Percentiles rank a stretch among this genome's conserved stretches.
phyloP scores from a whole-genome alignment of 2,329 filamentous ascomycete genomes.

The Colletotrichum spinosum region DNA sequence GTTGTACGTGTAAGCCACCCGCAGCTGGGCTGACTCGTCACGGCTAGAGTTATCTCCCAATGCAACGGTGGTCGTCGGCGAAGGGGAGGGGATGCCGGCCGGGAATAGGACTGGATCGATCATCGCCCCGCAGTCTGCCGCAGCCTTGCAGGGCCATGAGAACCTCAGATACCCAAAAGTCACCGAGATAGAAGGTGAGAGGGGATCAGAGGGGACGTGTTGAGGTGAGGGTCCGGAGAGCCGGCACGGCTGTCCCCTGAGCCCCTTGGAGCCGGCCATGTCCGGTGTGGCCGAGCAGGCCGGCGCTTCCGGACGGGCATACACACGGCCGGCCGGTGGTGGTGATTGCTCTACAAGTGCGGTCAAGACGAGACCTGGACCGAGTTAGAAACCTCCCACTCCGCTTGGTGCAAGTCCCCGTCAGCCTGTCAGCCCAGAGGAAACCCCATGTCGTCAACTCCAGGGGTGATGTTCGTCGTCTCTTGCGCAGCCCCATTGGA shows the following conservation, averaged over 20 bases:
- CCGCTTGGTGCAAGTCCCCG: not conserved
- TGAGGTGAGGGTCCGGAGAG: not conserved
- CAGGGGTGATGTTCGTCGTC: constrained; percentile 4
- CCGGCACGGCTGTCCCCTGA: not conserved
- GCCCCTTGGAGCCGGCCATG: not conserved
- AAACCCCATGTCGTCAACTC: no score
- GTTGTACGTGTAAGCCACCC: constrained; percentile 19
- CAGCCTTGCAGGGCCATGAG: not conserved
- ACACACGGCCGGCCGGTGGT: constrained; percentile 6
- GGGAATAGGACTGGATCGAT: no score
- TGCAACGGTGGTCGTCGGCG: not conserved
- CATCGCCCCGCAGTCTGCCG: not conserved
- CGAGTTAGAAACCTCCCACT: constrained; percentile 16
- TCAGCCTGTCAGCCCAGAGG: no score
- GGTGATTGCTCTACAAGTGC: not conserved
- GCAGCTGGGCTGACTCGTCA: constrained; percentile 21
- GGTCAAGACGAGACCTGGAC: not conserved
- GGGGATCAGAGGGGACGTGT: not conserved
- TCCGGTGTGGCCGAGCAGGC: constrained; percentile 14
- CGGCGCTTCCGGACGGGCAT: constrained; percentile 3
- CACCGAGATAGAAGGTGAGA: not conserved
- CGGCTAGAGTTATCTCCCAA: constrained; percentile 9
- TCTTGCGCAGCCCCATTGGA: constrained; percentile 12
- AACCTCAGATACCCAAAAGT: constrained; percentile 6
- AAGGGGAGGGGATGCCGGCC: not conserved